These are phyloP conservation scores for Ascochyta lentis DNA, from an alignment of 2,329 filamentous ascomycete species.

Conservation along the genomic window DNA sequence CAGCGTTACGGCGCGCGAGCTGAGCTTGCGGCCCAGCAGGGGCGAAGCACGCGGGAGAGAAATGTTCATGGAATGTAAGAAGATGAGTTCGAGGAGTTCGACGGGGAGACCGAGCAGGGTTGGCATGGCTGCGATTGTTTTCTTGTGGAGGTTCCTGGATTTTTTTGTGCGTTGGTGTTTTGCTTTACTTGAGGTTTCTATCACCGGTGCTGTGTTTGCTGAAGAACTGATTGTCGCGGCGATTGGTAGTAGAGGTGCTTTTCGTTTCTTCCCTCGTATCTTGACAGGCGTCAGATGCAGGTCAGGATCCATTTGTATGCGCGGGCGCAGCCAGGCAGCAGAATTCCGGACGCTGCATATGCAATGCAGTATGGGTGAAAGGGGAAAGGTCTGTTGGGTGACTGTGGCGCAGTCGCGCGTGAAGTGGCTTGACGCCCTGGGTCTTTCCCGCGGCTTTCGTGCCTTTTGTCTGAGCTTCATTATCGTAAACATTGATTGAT, in stretches of 20 bases:
- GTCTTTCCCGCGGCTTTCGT: conserved; percentile 17
- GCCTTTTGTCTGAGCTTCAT: conserved; percentile 31
- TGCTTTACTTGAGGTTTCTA: background rate
- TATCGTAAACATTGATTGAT: conserved; percentile 21
- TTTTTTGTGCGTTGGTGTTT: conserved; percentile 21
- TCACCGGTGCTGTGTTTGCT: conserved; percentile 6
- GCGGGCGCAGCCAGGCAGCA: conserved; percentile 35
- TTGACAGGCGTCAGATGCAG: conserved; percentile 44
- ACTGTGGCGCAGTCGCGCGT: conserved; percentile 23
- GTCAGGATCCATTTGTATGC: conserved; percentile 38
- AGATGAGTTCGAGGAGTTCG: conserved; percentile 46
- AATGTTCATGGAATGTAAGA: conserved; percentile 46
- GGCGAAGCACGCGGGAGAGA: conserved; percentile 41
- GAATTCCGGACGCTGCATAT: conserved; percentile 18
- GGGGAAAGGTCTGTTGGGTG: conserved; percentile 24
- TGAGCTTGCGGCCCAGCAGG: conserved; percentile 41
- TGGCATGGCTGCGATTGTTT: conserved; percentile 35
- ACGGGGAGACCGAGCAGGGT: conserved; percentile 44
- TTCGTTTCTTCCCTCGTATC: conserved; percentile 43
- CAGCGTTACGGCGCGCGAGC: conserved; percentile 35
- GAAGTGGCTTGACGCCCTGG: conserved; percentile 36
- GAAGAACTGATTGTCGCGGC: conserved; percentile 9
- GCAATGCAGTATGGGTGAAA: conserved; percentile 28
- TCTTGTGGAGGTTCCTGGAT: conserved; percentile 20
- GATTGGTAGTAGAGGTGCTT: conserved; percentile 20